These are phyloP conservation scores for Sporisorium iseilematis-ciliati DNA, from an alignment of 1,284 basidiomycete genomes.

Conservation along the genomic window DNA sequence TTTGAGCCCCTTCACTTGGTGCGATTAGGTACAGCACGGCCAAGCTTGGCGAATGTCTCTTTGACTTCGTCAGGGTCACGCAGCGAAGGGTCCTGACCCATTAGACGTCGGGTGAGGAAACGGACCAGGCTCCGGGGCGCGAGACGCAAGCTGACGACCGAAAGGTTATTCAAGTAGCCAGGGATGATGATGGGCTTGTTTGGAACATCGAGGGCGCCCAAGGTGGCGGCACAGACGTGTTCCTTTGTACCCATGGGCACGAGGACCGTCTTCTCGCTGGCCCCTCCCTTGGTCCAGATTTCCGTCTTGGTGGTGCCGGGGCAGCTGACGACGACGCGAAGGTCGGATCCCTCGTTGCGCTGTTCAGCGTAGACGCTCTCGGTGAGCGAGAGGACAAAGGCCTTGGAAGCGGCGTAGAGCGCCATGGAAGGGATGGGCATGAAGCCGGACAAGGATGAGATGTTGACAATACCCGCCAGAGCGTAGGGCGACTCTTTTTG, in stretches of 20 bases:
- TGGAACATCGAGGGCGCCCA: slow-evolving; percentile 23
- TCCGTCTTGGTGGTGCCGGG: slow-evolving; percentile 27
- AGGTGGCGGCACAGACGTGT: slow-evolving; percentile 32
- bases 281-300: slow-evolving; percentile 39
- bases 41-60: slow-evolving; percentile 20
- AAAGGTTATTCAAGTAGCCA: slow-evolving; percentile 38
- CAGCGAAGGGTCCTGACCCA: slow-evolving; percentile 31
- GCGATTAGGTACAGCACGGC: slow-evolving; percentile 13
- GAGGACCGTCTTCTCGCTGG: slow-evolving; percentile 19
- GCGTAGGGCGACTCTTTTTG: slow-evolving; percentile 16
- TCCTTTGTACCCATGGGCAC: slow-evolving; percentile 28
- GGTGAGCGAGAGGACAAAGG: slow-evolving; percentile 35
- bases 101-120: slow-evolving; percentile 26
- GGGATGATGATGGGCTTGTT: slow-evolving; percentile 40
- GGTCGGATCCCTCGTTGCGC: slow-evolving; percentile 20
- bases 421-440: slow-evolving; percentile 45
- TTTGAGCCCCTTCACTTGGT: not conserved
- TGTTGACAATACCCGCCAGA: slow-evolving; percentile 35
- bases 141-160: slow-evolving; percentile 21
- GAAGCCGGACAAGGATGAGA: slow-evolving; percentile 29
- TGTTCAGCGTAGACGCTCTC: slow-evolving; percentile 38
- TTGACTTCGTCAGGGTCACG: slow-evolving; percentile 37
- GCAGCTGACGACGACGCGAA: slow-evolving; percentile 29
- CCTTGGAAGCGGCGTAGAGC: slow-evolving; percentile 39
- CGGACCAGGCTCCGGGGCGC: slow-evolving; percentile 31